A percentile compares a stretch with the other conserved stretches of the same genome.
phyloP scores from a whole-genome alignment of 192 early-diverging fungal genomes.

The Coemansia sp. region DNA sequence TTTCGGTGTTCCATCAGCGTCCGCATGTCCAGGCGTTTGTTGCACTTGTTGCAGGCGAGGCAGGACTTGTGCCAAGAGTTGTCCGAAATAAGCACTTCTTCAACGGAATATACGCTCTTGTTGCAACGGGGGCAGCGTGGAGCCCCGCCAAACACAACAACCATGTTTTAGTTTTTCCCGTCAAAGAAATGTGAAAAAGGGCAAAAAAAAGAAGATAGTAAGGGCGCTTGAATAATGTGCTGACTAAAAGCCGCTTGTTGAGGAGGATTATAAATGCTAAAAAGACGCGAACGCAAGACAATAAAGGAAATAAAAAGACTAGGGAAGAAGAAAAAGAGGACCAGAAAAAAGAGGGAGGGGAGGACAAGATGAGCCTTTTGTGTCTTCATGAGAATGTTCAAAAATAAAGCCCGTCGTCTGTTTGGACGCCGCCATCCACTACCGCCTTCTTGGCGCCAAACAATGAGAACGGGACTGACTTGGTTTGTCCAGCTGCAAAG shows the following conservation, averaged over 20 bases:
- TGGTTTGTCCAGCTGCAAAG: not conserved
- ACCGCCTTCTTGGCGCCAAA: too few species aligned
- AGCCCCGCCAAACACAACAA: constrained; percentile 29
- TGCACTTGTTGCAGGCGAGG: constrained; percentile 47
- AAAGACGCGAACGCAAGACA: constrained; percentile 3
- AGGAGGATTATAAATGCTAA: not conserved
- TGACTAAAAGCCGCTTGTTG: not conserved
- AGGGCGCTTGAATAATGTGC: not conserved
- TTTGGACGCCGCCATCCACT: too few species aligned
- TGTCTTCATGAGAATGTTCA: not conserved
- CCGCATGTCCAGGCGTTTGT: constrained; percentile 24
- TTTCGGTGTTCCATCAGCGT: constrained; percentile 48
- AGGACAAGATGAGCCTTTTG: not conserved
- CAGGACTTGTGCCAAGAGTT: constrained; percentile 54
- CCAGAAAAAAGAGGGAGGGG: constrained; percentile 4
- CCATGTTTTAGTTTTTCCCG: constrained; percentile 6
- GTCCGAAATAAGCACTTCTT: constrained; percentile 53
- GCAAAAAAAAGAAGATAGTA: not conserved
- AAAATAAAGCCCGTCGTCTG: not conserved
- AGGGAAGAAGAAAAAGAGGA: not conserved
- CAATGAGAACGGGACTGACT: too few species aligned
- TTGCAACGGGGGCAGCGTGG: constrained; percentile 57
- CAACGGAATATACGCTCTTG: constrained; percentile 55
- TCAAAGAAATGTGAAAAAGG: too few species aligned
- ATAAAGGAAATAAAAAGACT: constrained; percentile 8